Base-by-base conservation (phyloP, 805 yeast species). In the Nakazawaea holstii region DNA sequence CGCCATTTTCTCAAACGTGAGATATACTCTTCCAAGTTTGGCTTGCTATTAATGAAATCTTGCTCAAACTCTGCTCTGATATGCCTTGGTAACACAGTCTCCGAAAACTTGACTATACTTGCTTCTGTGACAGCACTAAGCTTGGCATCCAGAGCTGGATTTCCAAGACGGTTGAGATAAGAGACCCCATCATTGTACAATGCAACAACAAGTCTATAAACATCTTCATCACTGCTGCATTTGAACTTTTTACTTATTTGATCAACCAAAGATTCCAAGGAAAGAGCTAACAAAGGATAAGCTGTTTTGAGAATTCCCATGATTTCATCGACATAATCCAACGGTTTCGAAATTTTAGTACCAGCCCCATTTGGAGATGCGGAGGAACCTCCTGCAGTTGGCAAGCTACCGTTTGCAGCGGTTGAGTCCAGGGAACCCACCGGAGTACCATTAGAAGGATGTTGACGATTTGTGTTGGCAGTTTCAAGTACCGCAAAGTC, bases 291-390 rank as follows among this genome's bases (percentile, higher is more conserved):
- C 45, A 94, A 69, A 2, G 99, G 99, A 63, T 91, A 94, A 0
- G 98, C 97, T 0, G 99, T 95, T 62, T 94, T 94, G 62, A 95
- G 70, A 47, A 94, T 91, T 20, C 95, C 94, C 87, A 90, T 89
- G 48, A 94, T 85, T 59, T 92, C 98, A 46, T 79, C 84, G 26
- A 91, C 91, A 59, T 92, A 83, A 56, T 89, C 96, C 95, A 96
- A 89, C 9, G 98, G 95, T 64, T 87, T 42, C 13, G 52, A 41
- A 9, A 41, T 40, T 17, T 42, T 45, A 8, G 40, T 17, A 9
- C 43, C 36, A 26, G 36, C 33, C 15, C 39, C 41, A 35, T 43
- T 46, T 5, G 49, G 40, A 33, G 53, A 30, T 6, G 33, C 37
- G 3, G 28, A 33, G 11, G 49, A 32, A 20, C 24, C 24, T 20